Conservation (phyloP, 164 flowering plant species). For the Berberis vulgaris region DNA sequence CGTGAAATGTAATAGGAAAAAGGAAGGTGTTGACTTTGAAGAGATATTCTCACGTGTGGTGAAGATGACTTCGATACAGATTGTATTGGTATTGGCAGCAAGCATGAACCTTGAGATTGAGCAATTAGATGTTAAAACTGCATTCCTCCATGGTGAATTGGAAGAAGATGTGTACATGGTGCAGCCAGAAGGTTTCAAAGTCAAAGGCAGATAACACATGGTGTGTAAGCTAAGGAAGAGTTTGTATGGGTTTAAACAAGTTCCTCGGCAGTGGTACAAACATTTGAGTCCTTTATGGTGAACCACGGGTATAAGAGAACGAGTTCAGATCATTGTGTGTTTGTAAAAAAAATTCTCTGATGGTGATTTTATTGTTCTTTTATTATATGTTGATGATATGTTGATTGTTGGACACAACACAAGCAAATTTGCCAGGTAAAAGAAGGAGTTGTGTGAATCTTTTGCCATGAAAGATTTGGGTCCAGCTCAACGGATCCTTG, state of each 20-base stretch:
- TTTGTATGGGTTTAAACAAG: background rate
- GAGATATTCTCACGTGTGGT: background rate
- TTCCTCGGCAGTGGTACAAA: no score
- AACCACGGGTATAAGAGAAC: no score
- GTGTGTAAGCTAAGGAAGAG: background rate
- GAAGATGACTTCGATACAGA: background rate
- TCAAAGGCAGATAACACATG: background rate
- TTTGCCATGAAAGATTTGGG: no score
- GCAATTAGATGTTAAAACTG: background rate
- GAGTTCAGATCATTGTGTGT: no score
- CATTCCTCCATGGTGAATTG: conserved; percentile 3
- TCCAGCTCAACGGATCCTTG: no score
- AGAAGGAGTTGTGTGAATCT: no score
- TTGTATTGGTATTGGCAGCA: background rate
- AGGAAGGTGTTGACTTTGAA: background rate
- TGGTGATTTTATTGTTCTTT: no score
- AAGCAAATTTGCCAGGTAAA: no score
- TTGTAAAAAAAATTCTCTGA: no score
- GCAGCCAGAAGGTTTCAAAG: background rate
- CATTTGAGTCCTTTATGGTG: no score
- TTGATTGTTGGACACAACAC: no score
- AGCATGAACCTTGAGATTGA: conserved; percentile 1
- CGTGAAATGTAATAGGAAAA: background rate
- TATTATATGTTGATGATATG: no score
- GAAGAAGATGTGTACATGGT: background rate